Evolutionary conservation across 2,329 filamentous ascomycete species (phyloP).

Genomic region (Aspergillus novofumigatus): DNA sequence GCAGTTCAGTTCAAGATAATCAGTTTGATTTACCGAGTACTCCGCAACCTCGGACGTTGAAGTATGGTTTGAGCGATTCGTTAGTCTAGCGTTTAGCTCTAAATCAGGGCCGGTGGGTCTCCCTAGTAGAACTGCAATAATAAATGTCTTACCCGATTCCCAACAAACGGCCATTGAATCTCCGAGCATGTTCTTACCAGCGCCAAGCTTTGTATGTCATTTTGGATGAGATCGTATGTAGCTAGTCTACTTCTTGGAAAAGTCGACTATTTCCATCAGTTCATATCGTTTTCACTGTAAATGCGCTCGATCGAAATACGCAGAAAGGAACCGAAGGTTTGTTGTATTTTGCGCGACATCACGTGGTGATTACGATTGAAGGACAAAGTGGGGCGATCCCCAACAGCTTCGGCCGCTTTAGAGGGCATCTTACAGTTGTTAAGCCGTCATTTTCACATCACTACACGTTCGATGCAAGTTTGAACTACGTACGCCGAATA

Average conservation of each 20-base stretch:
- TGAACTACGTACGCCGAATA: background rate
- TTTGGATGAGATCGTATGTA: background rate
- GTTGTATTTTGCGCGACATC: conserved; percentile 19
- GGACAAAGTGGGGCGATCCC: conserved; percentile 23
- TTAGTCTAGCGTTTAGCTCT: background rate
- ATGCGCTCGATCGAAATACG: background rate
- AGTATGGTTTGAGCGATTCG: background rate
- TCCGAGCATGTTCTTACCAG: background rate
- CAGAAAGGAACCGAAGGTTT: background rate
- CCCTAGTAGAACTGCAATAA: background rate
- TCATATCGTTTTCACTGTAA: background rate
- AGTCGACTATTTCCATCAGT: background rate
- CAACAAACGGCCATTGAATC: background rate
- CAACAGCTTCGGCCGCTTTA: conserved; percentile 27
- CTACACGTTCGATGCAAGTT: background rate
- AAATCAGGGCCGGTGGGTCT: background rate
- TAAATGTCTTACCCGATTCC: background rate
- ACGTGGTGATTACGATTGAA: conserved; percentile 24
- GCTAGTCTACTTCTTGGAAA: background rate
- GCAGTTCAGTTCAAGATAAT: background rate
- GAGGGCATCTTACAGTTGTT: background rate
- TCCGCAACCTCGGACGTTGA: background rate
- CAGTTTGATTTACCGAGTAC: background rate
- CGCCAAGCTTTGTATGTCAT: background rate
- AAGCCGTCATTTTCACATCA: background rate